phyloP scores from a whole-genome alignment of 768 basidiomycete species.

The Suillus sp. region DNA sequence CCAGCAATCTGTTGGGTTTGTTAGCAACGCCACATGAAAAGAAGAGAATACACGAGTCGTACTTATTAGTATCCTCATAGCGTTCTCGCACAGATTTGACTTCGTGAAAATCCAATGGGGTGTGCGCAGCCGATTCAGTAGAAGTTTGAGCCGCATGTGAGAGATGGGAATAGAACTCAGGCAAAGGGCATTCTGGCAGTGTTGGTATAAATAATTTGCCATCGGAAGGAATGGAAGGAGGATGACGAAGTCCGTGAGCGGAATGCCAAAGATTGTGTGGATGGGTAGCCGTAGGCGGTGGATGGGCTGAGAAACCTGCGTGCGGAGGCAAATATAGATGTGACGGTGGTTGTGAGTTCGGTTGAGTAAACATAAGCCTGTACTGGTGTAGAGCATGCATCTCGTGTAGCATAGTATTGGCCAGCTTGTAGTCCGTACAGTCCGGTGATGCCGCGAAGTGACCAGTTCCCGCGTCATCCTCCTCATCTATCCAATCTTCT shows the following conservation, averaged over 20 bases:
- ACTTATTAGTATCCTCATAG: conserved; percentile 72
- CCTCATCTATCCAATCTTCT: conserved; percentile 37
- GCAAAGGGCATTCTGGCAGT: conserved; percentile 13
- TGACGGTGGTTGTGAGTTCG: conserved; percentile 16
- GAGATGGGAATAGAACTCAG: conserved; percentile 6
- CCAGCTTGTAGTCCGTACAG: conserved; percentile 49
- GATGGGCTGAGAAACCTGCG: neutral
- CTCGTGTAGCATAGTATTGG: conserved; percentile 70
- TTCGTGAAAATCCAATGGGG: conserved; percentile 39
- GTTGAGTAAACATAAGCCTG: conserved; percentile 46
- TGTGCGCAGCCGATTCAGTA: conserved; percentile 14
- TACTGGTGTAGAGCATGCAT: conserved; percentile 71
- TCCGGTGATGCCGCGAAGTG: conserved; percentile 9
- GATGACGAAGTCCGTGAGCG: neutral
- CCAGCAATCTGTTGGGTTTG: conserved; percentile 50
- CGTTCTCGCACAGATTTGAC: conserved; percentile 51
- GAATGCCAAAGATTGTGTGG: conserved; percentile 10
- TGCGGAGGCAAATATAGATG: conserved; percentile 1
- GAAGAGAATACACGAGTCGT: conserved; percentile 8
- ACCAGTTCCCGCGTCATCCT: conserved; percentile 38
- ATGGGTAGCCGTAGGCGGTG: conserved; percentile 2
- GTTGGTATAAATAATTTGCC: conserved; percentile 12
- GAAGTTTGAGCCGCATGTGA: conserved; percentile 4
- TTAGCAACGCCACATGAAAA: conserved; percentile 13
- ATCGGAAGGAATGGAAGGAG: conserved; percentile 10